Base-by-base conservation (phyloP, 2,329 filamentous ascomycete species). In the Dothidotthia symphoricarpi region DNA sequence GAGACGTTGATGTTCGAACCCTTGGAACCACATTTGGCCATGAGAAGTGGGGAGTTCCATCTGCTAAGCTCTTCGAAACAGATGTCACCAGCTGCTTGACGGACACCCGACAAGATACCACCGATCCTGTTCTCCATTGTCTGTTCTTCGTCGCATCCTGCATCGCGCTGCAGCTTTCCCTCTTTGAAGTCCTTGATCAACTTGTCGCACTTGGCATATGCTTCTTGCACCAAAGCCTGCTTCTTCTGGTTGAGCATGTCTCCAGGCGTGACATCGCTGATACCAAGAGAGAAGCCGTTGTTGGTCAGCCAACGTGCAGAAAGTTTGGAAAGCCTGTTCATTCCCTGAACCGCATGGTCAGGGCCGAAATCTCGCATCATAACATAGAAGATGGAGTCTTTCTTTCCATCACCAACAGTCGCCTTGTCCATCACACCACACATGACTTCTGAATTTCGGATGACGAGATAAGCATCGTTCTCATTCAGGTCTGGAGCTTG, bases 341-440 rank as follows among this genome's bases (percentile, higher is more conserved):
- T 98, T 36, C 87, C 88, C 39, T 82, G 80, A 0, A 91, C 89
- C 6, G 93, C 89, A 39, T 87, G 83, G 37, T 95, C 86, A 1
- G 90, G 87, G 1, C 93, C 93, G 56, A 86, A 98, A 71, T 98
- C 93, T 73, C 93, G 81, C 54, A 97, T 80, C 61, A 98, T 91
- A 39, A 97, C 86, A 60, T 96, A 98, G 62, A 97, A 98, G 14
- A 98, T 83, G 0, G 90, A 96, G 64, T 95, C 91, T 63, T 98
- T 98, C 74, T 97, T 97, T 55, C 93, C 93, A 5, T 88, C 83
- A 53, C 93, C 93, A n/a, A 98, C 88, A 0, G 90, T 97, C 1
- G 88, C 86, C 69, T 98, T 98, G 73, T 98, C 93, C 89, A 97
- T 96, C 43, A 85, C 80, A 45, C 93, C 93, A 61, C 91, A 97